Evolutionary conservation across 148 eudicot species (phyloP), one percentile per base, ranked within the genome.

Genomic region (Heliosperma pusillum): DNA sequence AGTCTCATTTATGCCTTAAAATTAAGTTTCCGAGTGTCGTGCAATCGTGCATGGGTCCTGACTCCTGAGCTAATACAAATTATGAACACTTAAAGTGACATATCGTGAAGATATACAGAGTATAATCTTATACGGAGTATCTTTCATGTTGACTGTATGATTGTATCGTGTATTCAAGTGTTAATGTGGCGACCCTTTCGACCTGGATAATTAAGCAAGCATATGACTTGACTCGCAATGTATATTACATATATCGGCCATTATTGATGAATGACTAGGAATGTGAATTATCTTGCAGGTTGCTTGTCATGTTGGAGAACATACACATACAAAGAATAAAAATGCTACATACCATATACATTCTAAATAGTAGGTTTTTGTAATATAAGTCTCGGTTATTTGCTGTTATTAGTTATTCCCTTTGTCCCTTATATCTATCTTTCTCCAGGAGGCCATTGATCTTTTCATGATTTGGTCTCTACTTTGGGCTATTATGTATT

Each of bases 251-350:
- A 26, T 25, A 30, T 62, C 13, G 27, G 36, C 40, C 30, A 12
- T 8, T 4, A 62, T 30, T 19, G 47, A 33, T 30, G 53, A 22
- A 47, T 52, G 73, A 50, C 44, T n/a, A 16, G 25, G 3, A 27
- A 11, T 50, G 26, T 44, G 27, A 50, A 66, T 69, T 30, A 0
- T 71, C 36, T 45, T 76, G 83, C 83, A 80, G 83, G 80, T 76
- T 71, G 57, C 64, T 65, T 70, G 10, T 76, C 66, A 64, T 66
- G 73, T 58, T 65, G 73, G 74, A 66, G 69, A 66, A 70, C 42
- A 70, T 65, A 80, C 79, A 71, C 26, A 66, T 57, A 80, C 72
- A 76, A 53, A 80, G 69, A 71, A 80, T 71, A 67, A 76, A 13
- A 60, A 70, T 58, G 57, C 47, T 58, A 71, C 36, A 70, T 33